These are phyloP conservation scores for Solanum hybrid DNA, from an alignment of 305 asterid species.

Conservation along the genomic window DNA sequence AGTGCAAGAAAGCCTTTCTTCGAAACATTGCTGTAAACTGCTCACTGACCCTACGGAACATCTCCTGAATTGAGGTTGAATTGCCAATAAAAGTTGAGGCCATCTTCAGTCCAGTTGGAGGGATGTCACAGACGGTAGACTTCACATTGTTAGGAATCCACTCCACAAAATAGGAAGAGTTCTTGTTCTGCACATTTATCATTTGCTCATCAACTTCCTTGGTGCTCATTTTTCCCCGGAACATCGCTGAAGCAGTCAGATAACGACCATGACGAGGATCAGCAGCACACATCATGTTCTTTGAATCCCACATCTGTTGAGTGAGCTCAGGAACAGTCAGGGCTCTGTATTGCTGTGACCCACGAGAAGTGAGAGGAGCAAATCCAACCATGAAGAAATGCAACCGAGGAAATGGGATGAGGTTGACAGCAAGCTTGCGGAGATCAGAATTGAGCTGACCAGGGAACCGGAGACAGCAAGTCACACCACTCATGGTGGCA, in stretches of 20 bases:
- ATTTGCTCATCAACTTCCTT: constrained; percentile 46
- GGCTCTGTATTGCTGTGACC: constrained; percentile 32
- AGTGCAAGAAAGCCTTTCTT: constrained; percentile 59
- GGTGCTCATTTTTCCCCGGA: constrained; percentile 47
- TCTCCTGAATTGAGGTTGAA: constrained; percentile 52
- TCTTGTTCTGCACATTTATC: constrained; percentile 44
- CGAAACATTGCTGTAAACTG: constrained; percentile 65
- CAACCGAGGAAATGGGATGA: constrained; percentile 54
- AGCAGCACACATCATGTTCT: constrained; percentile 52
- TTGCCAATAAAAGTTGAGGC: constrained; percentile 59
- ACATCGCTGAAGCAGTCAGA: constrained; percentile 38
- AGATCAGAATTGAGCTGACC: constrained; percentile 73
- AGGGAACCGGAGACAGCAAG: constrained; percentile 74
- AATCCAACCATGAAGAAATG: constrained; percentile 54
- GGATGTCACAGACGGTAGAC: constrained; percentile 54
- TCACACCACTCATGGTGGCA: constrained; percentile 80
- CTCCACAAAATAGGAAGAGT: constrained; percentile 46
- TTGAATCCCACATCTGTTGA: constrained; percentile 31
- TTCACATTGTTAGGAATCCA: constrained; percentile 61
- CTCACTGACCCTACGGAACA: constrained; percentile 50
- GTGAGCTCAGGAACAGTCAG: constrained; percentile 27
- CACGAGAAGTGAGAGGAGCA: constrained; percentile 37
- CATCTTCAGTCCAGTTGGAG: constrained; percentile 55
- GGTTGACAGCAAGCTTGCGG: constrained; percentile 67
- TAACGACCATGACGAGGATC: constrained; percentile 47